Percentiles rank a stretch among this genome's conserved stretches.
Conservation (phyloP, 345 rosid genomes). For the Odontarrhena argentea region DNA sequence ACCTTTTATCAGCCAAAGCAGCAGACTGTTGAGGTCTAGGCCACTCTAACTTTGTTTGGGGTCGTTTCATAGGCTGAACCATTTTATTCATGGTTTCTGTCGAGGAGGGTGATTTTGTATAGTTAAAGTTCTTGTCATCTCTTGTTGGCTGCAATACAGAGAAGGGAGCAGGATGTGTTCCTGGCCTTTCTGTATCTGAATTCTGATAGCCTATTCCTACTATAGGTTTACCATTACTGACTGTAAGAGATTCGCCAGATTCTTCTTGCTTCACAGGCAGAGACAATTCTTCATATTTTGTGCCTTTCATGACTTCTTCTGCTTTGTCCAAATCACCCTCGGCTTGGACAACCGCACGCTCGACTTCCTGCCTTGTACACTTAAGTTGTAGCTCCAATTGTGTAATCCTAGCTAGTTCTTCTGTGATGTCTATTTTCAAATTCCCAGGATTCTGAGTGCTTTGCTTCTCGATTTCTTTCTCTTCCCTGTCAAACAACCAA, state of each 20-base stretch:
- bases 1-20: conserved; percentile 55
- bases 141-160: conserved; percentile 52
- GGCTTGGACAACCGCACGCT: conserved; percentile 69
- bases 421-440: conserved; percentile 80
- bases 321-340: conserved; percentile 82
- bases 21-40: conserved; percentile 60
- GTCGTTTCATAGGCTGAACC: conserved; percentile 58
- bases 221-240: conserved; percentile 43
- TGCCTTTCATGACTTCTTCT: conserved; percentile 49
- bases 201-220: conserved; percentile 45
- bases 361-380: conserved; percentile 80
- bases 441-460: conserved; percentile 47
- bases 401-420: conserved; percentile 75
- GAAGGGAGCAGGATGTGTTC: conserved; percentile 40
- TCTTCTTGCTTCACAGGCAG: conserved; percentile 61
- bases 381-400: conserved; percentile 62
- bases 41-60: conserved; percentile 63
- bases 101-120: conserved; percentile 48
- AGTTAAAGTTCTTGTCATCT: conserved; percentile 69
- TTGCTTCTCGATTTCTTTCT: conserved; percentile 58
- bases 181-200: conserved; percentile 44
- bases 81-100: conserved; percentile 46
- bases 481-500: conserved; percentile 79
- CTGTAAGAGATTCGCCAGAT: conserved; percentile 53
- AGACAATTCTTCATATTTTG: conserved; percentile 54